Base-by-base conservation (phyloP, 2,329 filamentous ascomycete genomes). In the Alternaria sp. region DNA sequence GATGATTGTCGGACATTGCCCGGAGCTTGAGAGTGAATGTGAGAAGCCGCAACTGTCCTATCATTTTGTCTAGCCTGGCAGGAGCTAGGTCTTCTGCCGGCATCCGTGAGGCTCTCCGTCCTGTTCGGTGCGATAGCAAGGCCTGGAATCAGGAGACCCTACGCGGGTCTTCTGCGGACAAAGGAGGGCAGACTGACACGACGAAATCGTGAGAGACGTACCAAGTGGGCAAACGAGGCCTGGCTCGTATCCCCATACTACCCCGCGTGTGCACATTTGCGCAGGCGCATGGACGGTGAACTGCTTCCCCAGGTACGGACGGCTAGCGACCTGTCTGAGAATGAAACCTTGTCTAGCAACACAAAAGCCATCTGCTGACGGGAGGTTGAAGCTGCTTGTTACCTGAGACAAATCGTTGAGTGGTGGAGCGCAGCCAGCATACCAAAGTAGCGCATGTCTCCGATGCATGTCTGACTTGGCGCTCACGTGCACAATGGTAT, bases 381-480 rank as follows among this genome's bases (percentile, higher is more conserved):
- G 66, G 66, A 57, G 37, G 53, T 54, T 62, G 65, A 62, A 66
- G 67, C 41, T 64, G 70, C 46, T 67, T 71, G 70, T 73, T 73
- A 74, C 71, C 63, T 72, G 63, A 73, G 68, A 69, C 68, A 74
- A 73, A 73, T 60, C 61, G 67, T 60, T 73, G 70, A 74, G 61
- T 74, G 72, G 71, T 67, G 59, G 68, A 69, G 66, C 61, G 57
- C 14, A 45, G 44, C 65, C 67, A 61, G 57, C 66, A 60, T 62
- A 68, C 74, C 71, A 63, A 73, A 76, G 69, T 64, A 59, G 73
- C 68, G 65, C 64, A 65, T 70, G 66, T 71, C 70, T 63, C 75
- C 75, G 75, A 77, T 74, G 74, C 73, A 68, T 69, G 72, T 74
- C 65, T 71, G 63, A 67, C 71, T 67, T 69, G 67, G 69, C 74